Evolutionary conservation across 495 filamentous ascomycete species (phyloP), one percentile per base, ranked within the genome.

Genomic region (Aspergillus sparsus): DNA sequence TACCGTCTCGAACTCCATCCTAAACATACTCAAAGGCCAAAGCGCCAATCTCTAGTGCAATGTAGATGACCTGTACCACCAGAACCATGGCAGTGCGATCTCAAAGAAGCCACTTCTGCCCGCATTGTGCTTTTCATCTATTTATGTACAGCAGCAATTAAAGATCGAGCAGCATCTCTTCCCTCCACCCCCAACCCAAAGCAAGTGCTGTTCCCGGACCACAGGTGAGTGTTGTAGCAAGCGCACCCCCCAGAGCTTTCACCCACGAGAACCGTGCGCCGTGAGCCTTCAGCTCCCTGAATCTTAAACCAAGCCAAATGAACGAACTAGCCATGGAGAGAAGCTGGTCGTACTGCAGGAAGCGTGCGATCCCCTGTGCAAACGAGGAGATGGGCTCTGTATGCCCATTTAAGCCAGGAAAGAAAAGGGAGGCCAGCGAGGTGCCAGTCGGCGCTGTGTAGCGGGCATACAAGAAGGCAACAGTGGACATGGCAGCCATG

Each of bases 131-230:
- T 27, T 27, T 27, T 27, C 1, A 27, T 27, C 21, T 27, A 27
- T 3, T 27, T 27, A 3, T n/a, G n/a, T n/a, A n/a, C n/a, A n/a
- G 21, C 21, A 27, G 21, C 21, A 27, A 27, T 41, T n/a, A 41
- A 21, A 47, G 44, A 5, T 16, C 15, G 27, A 18, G 5, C 16
- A 57, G 5, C 39, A 57, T 53, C 54, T 68, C 64, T 42, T 69
- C 62, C 36, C 62, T 67, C 64, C 55, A 65, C 16, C 60, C 60
- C 64, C 67, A 69, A 3, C 55, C 64, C 27, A 70, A 9, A 3
- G 50, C 55, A 64, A 67, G 60, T 12, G 64, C 63, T 1, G 67
- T 58, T 0, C 67, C 67, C 6, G 67, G 64, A 2, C 64, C 67
- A 41, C 63, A 18, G 2, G n/a, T 34, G 15, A 12, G 36, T 0